These are phyloP conservation scores for Paraurostyla sp. DNA, from an alignment of 73 alveolate genomes.

Conservation along the genomic window DNA sequence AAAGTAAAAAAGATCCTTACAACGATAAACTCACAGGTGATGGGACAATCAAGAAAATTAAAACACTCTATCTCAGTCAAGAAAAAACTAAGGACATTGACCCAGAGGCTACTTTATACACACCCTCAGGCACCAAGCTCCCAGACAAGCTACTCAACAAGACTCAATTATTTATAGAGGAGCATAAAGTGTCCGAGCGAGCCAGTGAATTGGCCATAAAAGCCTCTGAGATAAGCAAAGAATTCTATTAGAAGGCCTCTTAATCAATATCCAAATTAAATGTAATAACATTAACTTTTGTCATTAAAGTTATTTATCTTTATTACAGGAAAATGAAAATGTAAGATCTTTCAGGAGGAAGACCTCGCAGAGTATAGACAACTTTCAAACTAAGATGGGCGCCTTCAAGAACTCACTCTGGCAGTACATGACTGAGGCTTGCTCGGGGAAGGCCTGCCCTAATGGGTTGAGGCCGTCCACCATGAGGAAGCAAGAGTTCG, in stretches of 20 bases:
- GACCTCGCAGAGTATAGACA: neutral
- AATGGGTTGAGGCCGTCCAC: constrained; percentile 15
- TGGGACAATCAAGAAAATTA: too few relatives aligned
- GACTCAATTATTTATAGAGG: neutral
- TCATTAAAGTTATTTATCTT: too few relatives aligned
- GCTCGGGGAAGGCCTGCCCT: constrained; percentile 26
- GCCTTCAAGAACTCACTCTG: neutral
- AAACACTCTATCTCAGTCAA: too few relatives aligned
- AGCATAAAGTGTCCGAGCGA: neutral
- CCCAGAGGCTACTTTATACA: too few relatives aligned
- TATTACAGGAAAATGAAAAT: neutral
- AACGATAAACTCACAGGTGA: too few relatives aligned
- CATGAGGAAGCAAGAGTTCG: neutral
- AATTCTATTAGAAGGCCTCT: neutral
- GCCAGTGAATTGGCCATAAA: neutral
- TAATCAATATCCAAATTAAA: neutral
- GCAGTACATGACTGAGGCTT: constrained; percentile 19
- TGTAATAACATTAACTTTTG: too few relatives aligned
- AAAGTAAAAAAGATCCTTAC: too few relatives aligned
- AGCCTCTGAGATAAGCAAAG: neutral
- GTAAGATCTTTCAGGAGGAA: neutral
- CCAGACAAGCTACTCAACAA: neutral
- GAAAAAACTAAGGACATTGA: too few relatives aligned
- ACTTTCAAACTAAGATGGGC: neutral
- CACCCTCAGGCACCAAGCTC: neutral